phyloP scores from a whole-genome alignment of 2,329 filamentous ascomycete genomes.

The Colletotrichum spinosum region DNA sequence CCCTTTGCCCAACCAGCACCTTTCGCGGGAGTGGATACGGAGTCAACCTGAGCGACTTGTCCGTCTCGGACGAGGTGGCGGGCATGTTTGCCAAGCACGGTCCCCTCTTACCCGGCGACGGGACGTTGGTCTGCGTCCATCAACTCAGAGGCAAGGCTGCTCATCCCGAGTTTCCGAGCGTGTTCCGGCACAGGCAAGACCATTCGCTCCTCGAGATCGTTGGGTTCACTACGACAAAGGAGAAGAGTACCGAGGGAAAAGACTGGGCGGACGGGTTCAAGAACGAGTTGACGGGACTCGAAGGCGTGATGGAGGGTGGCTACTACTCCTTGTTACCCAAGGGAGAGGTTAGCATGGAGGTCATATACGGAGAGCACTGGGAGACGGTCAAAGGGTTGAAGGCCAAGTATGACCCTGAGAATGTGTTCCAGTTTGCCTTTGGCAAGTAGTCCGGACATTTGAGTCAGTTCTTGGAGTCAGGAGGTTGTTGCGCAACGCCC shows the following conservation, averaged over 20 bases:
- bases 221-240: constrained; percentile 38
- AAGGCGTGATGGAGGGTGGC: constrained; percentile 43
- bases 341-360: constrained; percentile 41
- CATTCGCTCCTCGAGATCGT: constrained; percentile 53
- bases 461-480: no score
- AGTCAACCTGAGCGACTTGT: constrained; percentile 34
- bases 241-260: constrained; percentile 40
- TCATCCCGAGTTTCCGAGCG: constrained; percentile 40
- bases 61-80: constrained; percentile 42
- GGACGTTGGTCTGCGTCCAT: constrained; percentile 45
- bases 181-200: constrained; percentile 45
- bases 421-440: constrained; percentile 25
- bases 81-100: constrained; percentile 43
- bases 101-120: constrained; percentile 39
- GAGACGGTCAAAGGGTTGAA: constrained; percentile 26
- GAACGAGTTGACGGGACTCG: constrained; percentile 39
- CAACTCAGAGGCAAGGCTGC: constrained; percentile 40
- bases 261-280: constrained; percentile 44
- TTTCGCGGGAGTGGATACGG: constrained; percentile 41
- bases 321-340: constrained; percentile 47
- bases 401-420: constrained; percentile 20
- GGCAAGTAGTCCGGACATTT: no score
- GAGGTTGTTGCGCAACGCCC: no score
- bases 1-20: constrained; percentile 40
- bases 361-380: constrained; percentile 46